These are phyloP conservation scores for Penicillium crystallinum DNA, from an alignment of 495 filamentous ascomycete species.

Conservation along the genomic window DNA sequence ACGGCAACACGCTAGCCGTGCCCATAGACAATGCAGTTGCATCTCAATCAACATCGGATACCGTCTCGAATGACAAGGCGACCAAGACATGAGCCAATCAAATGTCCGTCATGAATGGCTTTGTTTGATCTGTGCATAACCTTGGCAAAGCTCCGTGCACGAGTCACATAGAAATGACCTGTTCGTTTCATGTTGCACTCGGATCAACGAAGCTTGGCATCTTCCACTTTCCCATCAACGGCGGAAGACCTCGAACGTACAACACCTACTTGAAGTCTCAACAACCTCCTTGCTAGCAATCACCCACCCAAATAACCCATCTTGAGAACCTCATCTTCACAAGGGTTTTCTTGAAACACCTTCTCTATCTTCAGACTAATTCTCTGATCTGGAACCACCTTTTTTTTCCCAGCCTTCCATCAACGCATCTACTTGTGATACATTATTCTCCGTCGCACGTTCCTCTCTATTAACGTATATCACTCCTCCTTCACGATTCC, in stretches of 20 bases:
- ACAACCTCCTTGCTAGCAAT: not conserved
- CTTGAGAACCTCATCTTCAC: not conserved
- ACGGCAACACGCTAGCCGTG: conserved; percentile 7
- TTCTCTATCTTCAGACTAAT: not conserved
- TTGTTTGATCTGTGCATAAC: conserved; percentile 6
- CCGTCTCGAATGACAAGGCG: not conserved
- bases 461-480: conserved; percentile 2
- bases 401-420: not conserved
- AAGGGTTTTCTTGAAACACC: not conserved
- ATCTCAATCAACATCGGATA: conserved; percentile 1
- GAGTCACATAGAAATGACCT: not conserved
- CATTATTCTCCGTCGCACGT: not conserved
- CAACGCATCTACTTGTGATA: not conserved
- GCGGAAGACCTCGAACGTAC: not conserved
- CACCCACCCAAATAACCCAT: not conserved
- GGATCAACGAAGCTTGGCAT: not conserved
- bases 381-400: not conserved
- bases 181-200: not conserved
- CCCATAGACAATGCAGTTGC: not conserved
- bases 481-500: not conserved
- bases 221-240: not conserved
- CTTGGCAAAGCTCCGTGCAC: conserved; percentile 5
- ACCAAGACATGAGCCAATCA: conserved; percentile 15
- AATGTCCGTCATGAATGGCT: conserved; percentile 4
- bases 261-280: not conserved